Percentiles rank a stretch among this genome's conserved stretches.
phyloP scores from a whole-genome alignment of 2,329 filamentous ascomycete genomes.

The Monilinia laxa region DNA sequence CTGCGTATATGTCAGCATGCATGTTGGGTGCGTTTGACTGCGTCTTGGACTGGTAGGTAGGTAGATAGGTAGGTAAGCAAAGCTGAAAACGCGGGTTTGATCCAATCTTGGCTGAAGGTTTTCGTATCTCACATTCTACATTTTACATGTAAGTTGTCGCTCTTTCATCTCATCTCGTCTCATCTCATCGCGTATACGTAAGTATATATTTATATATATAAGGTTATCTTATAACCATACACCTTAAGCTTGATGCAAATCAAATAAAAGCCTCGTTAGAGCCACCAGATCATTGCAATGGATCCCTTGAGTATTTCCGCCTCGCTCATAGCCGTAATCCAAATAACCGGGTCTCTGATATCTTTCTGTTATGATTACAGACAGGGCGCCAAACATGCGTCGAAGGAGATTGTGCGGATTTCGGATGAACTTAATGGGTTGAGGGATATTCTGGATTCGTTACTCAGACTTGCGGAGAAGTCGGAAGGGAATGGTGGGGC shows the following conservation, averaged over 20 bases:
- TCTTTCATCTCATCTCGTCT: too few species aligned
- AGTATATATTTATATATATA: not conserved
- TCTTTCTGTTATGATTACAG: constrained; percentile 34
- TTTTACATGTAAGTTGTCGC: too few species aligned
- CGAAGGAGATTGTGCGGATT: constrained; percentile 29
- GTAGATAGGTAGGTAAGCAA: too few species aligned
- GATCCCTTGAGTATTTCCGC: constrained; percentile 32
- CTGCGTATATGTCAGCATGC: too few species aligned
- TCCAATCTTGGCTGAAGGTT: too few species aligned
- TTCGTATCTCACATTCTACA: too few species aligned
- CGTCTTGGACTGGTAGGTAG: too few species aligned
- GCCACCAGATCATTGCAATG: constrained; percentile 18
- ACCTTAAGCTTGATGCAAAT: not conserved
- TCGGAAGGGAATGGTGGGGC: constrained; percentile 8
- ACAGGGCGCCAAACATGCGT: constrained; percentile 26
- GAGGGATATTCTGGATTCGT: constrained; percentile 27
- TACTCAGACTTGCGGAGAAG: constrained; percentile 31
- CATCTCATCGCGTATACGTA: too few species aligned
- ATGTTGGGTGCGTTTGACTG: too few species aligned
- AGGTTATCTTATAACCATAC: not conserved
- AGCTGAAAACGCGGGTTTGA: too few species aligned
- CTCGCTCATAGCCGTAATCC: constrained; percentile 32
- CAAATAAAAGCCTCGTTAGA: not conserved
- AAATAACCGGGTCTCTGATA: constrained; percentile 30
- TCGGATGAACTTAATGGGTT: constrained; percentile 29